phyloP scores from a whole-genome alignment of 2,329 filamentous ascomycete species.

The Aureobasidium melanogenum region DNA sequence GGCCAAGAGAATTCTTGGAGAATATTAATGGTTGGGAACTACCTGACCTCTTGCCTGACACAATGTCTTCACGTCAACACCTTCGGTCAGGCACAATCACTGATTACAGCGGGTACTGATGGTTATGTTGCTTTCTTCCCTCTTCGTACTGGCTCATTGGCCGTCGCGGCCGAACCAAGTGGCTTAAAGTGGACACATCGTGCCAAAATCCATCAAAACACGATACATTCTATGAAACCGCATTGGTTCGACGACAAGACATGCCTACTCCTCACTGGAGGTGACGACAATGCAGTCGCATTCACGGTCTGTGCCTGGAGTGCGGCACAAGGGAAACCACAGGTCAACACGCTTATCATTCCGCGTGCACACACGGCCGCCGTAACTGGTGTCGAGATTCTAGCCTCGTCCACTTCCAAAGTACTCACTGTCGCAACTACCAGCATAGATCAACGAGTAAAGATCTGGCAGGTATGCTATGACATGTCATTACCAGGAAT shows the following conservation, averaged over 20 bases:
- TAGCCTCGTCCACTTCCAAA: conserved; percentile 17
- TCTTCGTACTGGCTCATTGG: not conserved
- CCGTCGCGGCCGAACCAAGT: not conserved
- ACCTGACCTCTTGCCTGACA: conserved; percentile 58
- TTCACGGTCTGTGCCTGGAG: conserved; percentile 31
- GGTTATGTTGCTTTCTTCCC: conserved; percentile 61
- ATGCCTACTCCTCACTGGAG: conserved; percentile 60
- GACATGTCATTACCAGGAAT: conserved; percentile 16
- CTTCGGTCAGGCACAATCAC: conserved; percentile 3
- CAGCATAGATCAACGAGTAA: conserved; percentile 41
- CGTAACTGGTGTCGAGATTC: conserved; percentile 48
- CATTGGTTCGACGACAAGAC: conserved; percentile 24
- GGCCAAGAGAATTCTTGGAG: not conserved
- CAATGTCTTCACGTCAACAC: conserved; percentile 37
- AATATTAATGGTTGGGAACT: conserved; percentile 28
- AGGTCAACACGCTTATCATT: conserved; percentile 32
- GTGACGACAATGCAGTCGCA: conserved; percentile 78
- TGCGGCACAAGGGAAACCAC: not conserved
- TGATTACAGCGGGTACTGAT: conserved; percentile 72
- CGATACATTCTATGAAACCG: conserved; percentile 54
- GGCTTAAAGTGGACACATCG: conserved; percentile 27
- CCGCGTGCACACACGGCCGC: conserved; percentile 61
- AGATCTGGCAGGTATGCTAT: conserved; percentile 35
- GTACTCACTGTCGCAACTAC: conserved; percentile 19
- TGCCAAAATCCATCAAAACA: conserved; percentile 64